Base-by-base conservation (phyloP, 2,329 filamentous ascomycete species). In the Cadophora malorum region DNA sequence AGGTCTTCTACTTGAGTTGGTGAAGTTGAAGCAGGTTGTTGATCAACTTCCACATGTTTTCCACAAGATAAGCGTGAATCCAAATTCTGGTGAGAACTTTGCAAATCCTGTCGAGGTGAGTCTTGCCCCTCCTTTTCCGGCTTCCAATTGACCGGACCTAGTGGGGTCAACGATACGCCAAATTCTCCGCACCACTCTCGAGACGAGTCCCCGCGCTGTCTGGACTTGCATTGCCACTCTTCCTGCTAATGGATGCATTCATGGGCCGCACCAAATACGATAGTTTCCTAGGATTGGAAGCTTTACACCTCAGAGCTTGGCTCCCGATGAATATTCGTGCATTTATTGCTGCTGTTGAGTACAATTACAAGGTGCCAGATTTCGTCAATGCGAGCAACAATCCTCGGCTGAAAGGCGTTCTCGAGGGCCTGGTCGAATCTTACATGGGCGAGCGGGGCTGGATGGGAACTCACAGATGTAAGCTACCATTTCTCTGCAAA, bases 11-110 rank as follows among this genome's bases (percentile, higher is more conserved):
- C 49, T 52, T 12, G 49, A 52, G 21, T 52, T 52, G 49, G 49
- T 52, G 21, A 52, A 52, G 49, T 28, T 52, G 49, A 52, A 52
- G 49, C 21, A 52, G 49, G 49, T 52, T 52, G 49, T 52, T 52
- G 49, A 52, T 9, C 49, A 52, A 14, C 49, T 52, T 52, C 49
- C 49, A 2, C 49, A 52, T 21, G 49, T 52, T 1, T 52, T 52
- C 21, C 49, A 52, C 49, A 52, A 52, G 21, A 52, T 52, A 5
- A 52, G 49, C 14, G 49, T 52, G 9, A 52, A 52, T 52, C 49
- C 49, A 14, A 52, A 52, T 28, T 52, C 49, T 25, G 49, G 49
- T 14, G 49, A 52, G 49, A 52, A 52, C 49, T 52, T 52, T 28
- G 49, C 49, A 52, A 52, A 52, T 14, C 49, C 49, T 3, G 49